Evolutionary conservation across 1,284 basidiomycete species (phyloP), one percentile per base, ranked within the genome.

Genomic region (Ganoderma meredithae): DNA sequence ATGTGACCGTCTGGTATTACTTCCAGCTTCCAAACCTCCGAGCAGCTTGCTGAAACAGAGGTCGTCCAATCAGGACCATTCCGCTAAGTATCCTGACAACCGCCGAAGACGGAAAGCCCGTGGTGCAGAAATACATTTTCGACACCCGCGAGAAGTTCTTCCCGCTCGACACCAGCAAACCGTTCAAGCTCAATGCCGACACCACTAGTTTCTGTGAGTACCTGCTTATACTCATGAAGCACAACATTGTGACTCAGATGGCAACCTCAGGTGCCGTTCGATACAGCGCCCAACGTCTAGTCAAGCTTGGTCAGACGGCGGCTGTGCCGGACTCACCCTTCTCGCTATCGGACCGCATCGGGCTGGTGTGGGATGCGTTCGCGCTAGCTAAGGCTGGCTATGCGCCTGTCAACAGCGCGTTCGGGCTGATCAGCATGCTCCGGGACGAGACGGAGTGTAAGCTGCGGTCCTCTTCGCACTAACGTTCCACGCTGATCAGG

Each of bases 111-210:
- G 94, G 93, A 47, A 89, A 89, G 73, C 75, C 85, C 3, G 79
- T 79, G 12, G 79, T 94, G 67, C 55, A 58, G 55, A 88, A 97
- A 80, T 88, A 86, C 72, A 83, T 86, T 53, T 83, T 87, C 17
- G 82, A 86, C 71, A 85, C 88, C 69, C 90, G 95, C 63, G 91
- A 95, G 79, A 86, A 85, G 60, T 85, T 83, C 47, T 88, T 95
- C 74, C 80, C 87, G 25, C 77, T 98, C 44, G 90, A 94, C 77
- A 90, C 87, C 2, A 89, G 80, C 78, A 90, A 87, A 76, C 85
- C 90, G 31, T 93, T 90, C 80, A 98, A 98, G 82, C 83, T 99
- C 68, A 99, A 99, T 78, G 92, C 91, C 19, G 93, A 92, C 65
- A 96, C 95, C 1, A 88, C 89, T 66, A 96, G 97, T 73, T 94